Conservation (phyloP, 768 basidiomycete genomes). For the Mycena leptocephala region DNA sequence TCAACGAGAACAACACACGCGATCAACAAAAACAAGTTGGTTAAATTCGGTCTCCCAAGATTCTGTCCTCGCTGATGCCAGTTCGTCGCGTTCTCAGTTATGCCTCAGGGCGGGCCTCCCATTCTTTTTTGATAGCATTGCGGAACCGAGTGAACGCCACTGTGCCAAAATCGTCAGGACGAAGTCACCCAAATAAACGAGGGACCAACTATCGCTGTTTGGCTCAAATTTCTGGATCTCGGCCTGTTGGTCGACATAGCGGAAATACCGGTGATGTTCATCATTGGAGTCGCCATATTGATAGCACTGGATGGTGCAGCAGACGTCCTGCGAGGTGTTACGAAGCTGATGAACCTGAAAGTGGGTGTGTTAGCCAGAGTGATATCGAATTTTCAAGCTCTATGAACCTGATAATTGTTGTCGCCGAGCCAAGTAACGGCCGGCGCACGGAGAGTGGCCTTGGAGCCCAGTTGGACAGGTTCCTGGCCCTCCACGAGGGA, state of each 20-base stretch:
- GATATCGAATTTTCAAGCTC: background rate
- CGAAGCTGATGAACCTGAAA: background rate
- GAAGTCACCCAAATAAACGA: too few species aligned
- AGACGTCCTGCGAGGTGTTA: background rate
- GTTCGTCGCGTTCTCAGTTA: too few species aligned
- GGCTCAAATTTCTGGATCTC: background rate
- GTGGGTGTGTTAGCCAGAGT: background rate
- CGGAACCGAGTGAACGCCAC: too few species aligned
- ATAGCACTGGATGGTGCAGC: conserved; percentile 1
- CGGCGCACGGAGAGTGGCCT: background rate
- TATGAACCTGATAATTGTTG: background rate
- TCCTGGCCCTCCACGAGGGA: background rate
- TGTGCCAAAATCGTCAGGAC: too few species aligned
- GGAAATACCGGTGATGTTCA: background rate
- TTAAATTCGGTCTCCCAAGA: too few species aligned
- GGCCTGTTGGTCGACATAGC: background rate
- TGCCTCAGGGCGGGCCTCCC: too few species aligned
- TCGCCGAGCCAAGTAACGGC: background rate
- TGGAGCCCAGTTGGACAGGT: background rate
- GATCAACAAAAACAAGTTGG: too few species aligned
- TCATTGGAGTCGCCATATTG: background rate
- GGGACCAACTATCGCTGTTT: background rate
- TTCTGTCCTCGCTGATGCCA: too few species aligned
- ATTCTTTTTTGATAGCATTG: too few species aligned
- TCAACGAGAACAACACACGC: too few species aligned